phyloP scores from a whole-genome alignment of 202 grass and related monocot species.

The Setaria viridis region DNA sequence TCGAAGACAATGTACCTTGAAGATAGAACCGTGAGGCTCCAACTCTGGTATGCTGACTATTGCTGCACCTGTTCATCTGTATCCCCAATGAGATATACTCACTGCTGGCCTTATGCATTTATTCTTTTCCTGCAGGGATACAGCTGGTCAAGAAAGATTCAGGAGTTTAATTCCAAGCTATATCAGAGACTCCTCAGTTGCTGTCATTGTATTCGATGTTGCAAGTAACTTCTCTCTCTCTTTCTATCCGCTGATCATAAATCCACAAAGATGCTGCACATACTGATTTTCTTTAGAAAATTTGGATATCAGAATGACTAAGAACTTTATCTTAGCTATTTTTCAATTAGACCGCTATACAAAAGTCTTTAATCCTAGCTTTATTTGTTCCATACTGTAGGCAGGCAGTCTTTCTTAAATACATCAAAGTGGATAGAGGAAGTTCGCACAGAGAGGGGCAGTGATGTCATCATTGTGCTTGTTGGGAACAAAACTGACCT shows the following conservation, averaged over 20 bases:
- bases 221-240: slow-evolving; percentile 62
- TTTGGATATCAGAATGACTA: slow-evolving; percentile 19
- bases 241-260: background rate
- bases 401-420: slow-evolving; percentile 96
- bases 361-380: background rate
- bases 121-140: slow-evolving; percentile 66
- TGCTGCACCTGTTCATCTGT: background rate
- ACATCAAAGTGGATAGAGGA: slow-evolving; percentile 99
- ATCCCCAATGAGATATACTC: background rate
- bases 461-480: slow-evolving; percentile 99
- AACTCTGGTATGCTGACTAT: slow-evolving; percentile 76
- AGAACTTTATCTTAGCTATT: too few relatives aligned
- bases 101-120: slow-evolving; percentile 2
- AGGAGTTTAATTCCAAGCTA: slow-evolving; percentile 95
- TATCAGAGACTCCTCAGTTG: slow-evolving; percentile 88
- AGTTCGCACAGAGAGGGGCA: slow-evolving; percentile 95
- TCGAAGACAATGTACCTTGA: slow-evolving; percentile 97
- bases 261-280: background rate
- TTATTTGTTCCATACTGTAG: slow-evolving; percentile 49
- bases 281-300: background rate
- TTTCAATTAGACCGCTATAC: background rate
- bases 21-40: slow-evolving; percentile 91
- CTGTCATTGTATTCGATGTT: slow-evolving; percentile 91
- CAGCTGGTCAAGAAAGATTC: slow-evolving; percentile 90
- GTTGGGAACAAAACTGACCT: slow-evolving; percentile 99